Evolutionary conservation across 2,329 filamentous ascomycete genomes (phyloP), one percentile per base, ranked within the genome.

Genomic region (Paraphoma sp.): DNA sequence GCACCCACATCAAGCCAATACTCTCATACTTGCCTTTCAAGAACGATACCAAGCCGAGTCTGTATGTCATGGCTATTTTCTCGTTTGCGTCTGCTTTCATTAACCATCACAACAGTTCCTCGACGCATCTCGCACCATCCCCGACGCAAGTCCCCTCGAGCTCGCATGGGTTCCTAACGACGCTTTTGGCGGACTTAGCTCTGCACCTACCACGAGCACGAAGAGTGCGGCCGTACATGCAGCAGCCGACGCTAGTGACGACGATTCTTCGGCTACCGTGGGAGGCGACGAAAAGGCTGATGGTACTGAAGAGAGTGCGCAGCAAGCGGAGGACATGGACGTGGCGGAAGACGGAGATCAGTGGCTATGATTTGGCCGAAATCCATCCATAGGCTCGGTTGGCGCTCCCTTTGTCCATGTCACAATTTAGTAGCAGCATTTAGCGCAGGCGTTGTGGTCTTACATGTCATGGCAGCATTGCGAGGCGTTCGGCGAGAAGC

Each of bases 41-140:
- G 76, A 83, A 60, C 76, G 81, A 9, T 83, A 78, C 49, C 88
- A 89, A 12, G 91, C 89, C 4, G 91, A 94, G 72, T 87, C 83
- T 61, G 74, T 72, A 67, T 53, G 60, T 63, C 2, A 42, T 42
- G 11, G 16, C 40, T 10, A 12, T 9, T 44, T 9, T 18, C 17
- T 18, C 6, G 5, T 6, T 17, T 4, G 17, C 14, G n/a, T 45
- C 1, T 6, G n/a, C 42, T 38, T 43, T 41, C 14, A 45, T 38
- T 31, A 47, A 16, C 1, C n/a, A 28, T 36, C 3, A n/a, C 18
- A 33, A 10, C 45, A 77, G 73, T 85, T 86, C 65, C 80, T 84
- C 29, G 76, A 86, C n/a, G 72, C 84, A 45, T 81, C 81, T 45
- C 82, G 82, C 43, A 78, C 83, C 17, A 85, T 93, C 41, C 86